Evolutionary conservation across 2,329 filamentous ascomycete genomes (phyloP).

Genomic region (Pseudogymnoascus sp.): DNA sequence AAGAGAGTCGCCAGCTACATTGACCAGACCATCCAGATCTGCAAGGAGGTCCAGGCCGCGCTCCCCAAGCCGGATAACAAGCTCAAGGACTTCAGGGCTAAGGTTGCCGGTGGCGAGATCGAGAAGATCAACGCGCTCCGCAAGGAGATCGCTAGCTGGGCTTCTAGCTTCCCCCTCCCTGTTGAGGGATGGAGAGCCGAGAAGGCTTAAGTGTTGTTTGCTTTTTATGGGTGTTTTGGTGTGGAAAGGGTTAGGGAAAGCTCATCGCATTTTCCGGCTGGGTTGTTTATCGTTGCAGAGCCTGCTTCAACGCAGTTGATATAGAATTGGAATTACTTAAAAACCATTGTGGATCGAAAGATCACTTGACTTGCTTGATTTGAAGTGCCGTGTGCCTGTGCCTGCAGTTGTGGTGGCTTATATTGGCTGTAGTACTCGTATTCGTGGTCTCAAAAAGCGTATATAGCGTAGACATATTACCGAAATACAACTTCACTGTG

Average conservation of each 20-base stretch:
- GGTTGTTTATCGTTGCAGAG: background rate
- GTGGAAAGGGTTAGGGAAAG: constrained; percentile 10
- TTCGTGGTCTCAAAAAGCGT: background rate
- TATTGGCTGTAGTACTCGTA: background rate
- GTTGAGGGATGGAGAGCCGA: constrained; percentile 64
- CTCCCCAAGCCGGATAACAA: constrained; percentile 98
- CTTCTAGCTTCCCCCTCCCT: constrained; percentile 84
- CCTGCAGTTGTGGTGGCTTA: background rate
- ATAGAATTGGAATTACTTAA: constrained; percentile 2
- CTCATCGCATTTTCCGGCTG: constrained; percentile 6
- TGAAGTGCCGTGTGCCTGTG: background rate
- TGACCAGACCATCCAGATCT: constrained; percentile 79
- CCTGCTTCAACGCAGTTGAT: constrained; percentile 13
- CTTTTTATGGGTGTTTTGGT: constrained; percentile 7
- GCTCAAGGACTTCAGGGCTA: constrained; percentile 98
- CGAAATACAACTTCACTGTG: background rate
- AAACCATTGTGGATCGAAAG: background rate
- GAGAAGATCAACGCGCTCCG: constrained; percentile 76
- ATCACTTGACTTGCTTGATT: background rate
- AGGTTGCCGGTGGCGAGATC: constrained; percentile 72
- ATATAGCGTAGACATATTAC: background rate
- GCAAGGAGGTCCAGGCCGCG: constrained; percentile 74
- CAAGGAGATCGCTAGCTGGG: constrained; percentile 87
- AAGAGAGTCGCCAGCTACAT: constrained; percentile 86
- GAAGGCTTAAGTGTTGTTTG: background rate